Evolutionary conservation across 257 asterid species (phyloP), one percentile per base, ranked within the genome.

Genomic region (Galeopsis tetrahit): DNA sequence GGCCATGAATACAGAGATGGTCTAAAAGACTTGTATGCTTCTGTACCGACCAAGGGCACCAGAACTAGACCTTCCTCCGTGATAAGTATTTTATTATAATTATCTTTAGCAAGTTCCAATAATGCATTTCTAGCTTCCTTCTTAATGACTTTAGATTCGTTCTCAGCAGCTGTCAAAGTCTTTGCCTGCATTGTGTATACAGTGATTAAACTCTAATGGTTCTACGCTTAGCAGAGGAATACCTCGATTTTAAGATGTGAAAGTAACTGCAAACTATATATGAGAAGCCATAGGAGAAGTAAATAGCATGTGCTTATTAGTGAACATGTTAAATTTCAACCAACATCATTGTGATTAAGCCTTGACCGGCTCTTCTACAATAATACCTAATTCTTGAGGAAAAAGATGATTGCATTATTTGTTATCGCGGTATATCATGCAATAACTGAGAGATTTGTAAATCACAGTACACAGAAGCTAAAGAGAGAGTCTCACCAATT

Each of bases 1-100:
- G 96, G 96, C 93, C 92, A 89, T n/a, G 93, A 83, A 72, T 92
- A 69, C 58, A 88, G 78, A 78, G 87, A 56, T 15, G 96, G 96
- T 70, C 68, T 84, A 63, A 90, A 90, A 59, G 94, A 83, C 75
- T 85, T 86, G 78, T 90, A 92, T 51, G 96, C 93, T 58, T 83
- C 84, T 56, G 90, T 72, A 65, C 96, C 98, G 14, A 93, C 76
- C 80, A 93, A 86, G 62, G 98, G 98, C 67, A 93, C 93, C 72
- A 82, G 58, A 69, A 93, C 79, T 43, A 93, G 82, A 77, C 92
- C 98, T 81, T 93, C 96, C 81, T 93, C 98, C 86, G 86, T 72
- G 75, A 90, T 40, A 64, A 89, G 96, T 77, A 93, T 88, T 75
- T 80, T 81, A 63, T 78, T 75, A 68, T 85, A 88, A 68, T 81